A percentile compares a stretch with the other conserved stretches of the same genome.
phyloP scores from a whole-genome alignment of 2,329 filamentous ascomycete genomes.

The Beauveria sp. region DNA sequence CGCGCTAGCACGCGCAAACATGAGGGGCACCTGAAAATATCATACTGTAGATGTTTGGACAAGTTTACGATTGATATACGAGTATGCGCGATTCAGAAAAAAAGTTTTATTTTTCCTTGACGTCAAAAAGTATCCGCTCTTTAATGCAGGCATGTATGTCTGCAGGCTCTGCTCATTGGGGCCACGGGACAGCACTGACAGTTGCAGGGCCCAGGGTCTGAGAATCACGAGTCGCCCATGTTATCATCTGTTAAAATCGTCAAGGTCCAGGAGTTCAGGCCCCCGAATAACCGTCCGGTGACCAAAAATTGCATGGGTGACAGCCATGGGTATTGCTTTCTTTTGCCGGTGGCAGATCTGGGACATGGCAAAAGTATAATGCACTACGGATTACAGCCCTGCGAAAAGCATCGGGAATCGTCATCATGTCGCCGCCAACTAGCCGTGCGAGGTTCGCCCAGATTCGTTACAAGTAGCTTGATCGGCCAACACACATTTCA shows the following conservation, averaged over 20 bases:
- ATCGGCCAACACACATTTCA: too few species aligned
- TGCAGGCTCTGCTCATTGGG: not conserved
- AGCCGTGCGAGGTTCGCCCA: too few species aligned
- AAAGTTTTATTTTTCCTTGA: not conserved
- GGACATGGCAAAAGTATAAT: too few species aligned
- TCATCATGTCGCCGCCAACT: too few species aligned
- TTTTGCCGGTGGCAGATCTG: too few species aligned
- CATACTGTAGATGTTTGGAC: not conserved
- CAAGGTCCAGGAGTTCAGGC: not conserved
- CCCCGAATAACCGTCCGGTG: too few species aligned
- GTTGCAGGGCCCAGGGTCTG: not conserved
- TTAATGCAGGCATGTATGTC: not conserved
- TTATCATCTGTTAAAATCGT: not conserved
- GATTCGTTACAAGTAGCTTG: too few species aligned
- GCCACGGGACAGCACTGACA: not conserved
- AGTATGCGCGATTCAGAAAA: slow-evolving; percentile 1
- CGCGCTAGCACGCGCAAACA: not conserved
- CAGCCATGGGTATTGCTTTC: too few species aligned
- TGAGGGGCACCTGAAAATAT: not conserved
- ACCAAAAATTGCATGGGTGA: not conserved
- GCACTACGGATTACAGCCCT: too few species aligned
- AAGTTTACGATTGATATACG: not conserved
- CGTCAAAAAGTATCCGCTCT: not conserved
- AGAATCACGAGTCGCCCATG: not conserved
- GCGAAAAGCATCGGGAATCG: too few species aligned